Evolutionary conservation across 768 basidiomycete genomes (phyloP).

Genomic region (Hydnum rufescens): DNA sequence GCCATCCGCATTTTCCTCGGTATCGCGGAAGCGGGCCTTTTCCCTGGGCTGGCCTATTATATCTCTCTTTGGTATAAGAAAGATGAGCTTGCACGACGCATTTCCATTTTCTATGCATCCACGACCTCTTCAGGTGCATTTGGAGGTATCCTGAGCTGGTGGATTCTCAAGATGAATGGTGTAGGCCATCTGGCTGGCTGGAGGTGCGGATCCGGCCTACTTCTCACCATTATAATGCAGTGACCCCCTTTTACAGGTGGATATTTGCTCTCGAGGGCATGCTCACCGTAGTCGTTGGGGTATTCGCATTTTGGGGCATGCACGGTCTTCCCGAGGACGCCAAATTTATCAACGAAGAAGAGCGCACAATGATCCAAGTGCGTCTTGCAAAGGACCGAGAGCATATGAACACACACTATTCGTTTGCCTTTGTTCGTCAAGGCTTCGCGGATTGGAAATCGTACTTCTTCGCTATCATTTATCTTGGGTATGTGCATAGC

Average conservation of each 20-base stretch:
- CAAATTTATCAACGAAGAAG: conserved; percentile 38
- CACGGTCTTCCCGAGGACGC: conserved; percentile 52
- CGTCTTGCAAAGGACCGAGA: conserved; percentile 45
- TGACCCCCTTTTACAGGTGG: neutral
- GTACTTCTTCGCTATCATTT: conserved; percentile 31
- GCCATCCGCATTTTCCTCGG: conserved; percentile 29
- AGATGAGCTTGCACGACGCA: conserved; percentile 53
- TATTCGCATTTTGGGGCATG: conserved; percentile 50
- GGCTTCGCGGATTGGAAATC: conserved; percentile 55
- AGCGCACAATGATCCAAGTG: conserved; percentile 43
- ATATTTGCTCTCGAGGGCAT: conserved; percentile 44
- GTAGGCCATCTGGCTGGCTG: conserved; percentile 34
- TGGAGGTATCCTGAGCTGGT: conserved; percentile 37
- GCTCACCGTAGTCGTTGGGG: conserved; percentile 37
- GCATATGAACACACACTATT: conserved; percentile 39
- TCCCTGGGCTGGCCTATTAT: conserved; percentile 23
- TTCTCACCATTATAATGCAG: neutral
- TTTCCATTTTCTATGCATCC: conserved; percentile 56
- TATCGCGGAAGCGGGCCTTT: conserved; percentile 51
- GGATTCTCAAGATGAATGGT: conserved; percentile 37
- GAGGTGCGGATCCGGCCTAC: conserved; percentile 20
- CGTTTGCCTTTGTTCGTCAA: conserved; percentile 30
- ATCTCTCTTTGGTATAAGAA: conserved; percentile 57
- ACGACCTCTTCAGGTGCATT: conserved; percentile 73
- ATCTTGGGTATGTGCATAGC: neutral